These are phyloP conservation scores for Helotiales sp. DNA, from an alignment of 2,329 filamentous ascomycete species.

Conservation along the genomic window DNA sequence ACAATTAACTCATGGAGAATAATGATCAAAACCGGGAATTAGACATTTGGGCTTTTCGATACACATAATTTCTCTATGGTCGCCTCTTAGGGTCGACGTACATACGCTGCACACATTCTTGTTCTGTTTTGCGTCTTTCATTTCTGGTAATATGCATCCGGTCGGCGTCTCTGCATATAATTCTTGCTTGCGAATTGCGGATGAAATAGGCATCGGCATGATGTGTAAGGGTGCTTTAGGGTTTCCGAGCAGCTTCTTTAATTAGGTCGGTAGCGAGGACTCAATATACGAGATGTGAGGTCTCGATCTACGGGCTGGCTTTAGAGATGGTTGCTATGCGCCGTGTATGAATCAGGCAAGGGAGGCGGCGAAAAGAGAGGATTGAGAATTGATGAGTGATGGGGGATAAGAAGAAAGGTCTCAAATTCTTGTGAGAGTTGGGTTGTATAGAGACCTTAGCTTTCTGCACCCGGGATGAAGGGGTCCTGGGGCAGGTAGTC, in stretches of 20 bases:
- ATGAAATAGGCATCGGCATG: constrained; percentile 11
- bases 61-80: constrained; percentile 25
- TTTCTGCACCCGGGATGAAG: constrained; percentile 14
- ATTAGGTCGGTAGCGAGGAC: constrained; percentile 7
- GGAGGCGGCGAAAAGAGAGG: constrained; percentile 3
- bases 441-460: constrained; percentile 26
- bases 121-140: constrained; percentile 28
- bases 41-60: constrained; percentile 31
- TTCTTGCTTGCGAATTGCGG: constrained; percentile 22
- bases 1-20: constrained; percentile 22
- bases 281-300: constrained; percentile 25
- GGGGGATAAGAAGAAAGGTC: constrained; percentile 20
- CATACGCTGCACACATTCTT: constrained; percentile 32
- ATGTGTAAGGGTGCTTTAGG: constrained; percentile 12
- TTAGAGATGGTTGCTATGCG: constrained; percentile 12
- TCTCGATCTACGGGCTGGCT: constrained; percentile 10
- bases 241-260: constrained; percentile 1
- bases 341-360: constrained; percentile 29
- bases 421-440: constrained; percentile 20
- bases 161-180: constrained; percentile 36
- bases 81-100: constrained; percentile 24
- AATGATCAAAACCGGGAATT: constrained; percentile 33
- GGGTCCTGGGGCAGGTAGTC: constrained; percentile 16
- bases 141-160: constrained; percentile 36
- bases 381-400: constrained; percentile 3